A percentile compares a stretch with the other conserved stretches of the same genome.
Evolutionary conservation across 1,139 yeast species (phyloP).

Genomic region (Meyerozyma athensensis): DNA sequence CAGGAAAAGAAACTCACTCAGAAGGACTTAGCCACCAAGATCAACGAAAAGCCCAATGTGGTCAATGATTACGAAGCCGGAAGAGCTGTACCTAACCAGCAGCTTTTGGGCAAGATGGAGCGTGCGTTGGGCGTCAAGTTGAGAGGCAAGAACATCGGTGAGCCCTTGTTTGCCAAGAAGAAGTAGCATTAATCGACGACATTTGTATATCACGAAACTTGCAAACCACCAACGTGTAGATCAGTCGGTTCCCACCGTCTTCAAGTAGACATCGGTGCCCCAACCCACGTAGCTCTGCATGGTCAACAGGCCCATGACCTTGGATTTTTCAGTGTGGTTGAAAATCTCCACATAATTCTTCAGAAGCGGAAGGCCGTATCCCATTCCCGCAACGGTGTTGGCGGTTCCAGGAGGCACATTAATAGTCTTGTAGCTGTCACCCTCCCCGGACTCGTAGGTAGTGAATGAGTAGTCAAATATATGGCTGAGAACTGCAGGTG

Average conservation of each 20-base stretch:
- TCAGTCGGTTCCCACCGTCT: conserved; percentile 23
- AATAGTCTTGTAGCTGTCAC: conserved; percentile 52
- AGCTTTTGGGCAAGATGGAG: conserved; percentile 85
- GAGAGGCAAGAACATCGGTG: conserved; percentile 94
- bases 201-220: too few relatives aligned
- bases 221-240: too few relatives aligned
- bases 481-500: conserved; percentile 55
- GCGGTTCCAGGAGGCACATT: conserved; percentile 71
- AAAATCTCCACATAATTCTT: conserved; percentile 47
- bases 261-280: conserved; percentile 57
- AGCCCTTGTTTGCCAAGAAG: conserved; percentile 78
- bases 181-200: too few relatives aligned
- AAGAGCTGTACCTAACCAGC: conserved; percentile 95
- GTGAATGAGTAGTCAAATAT: conserved; percentile 85
- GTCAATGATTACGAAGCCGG: conserved; percentile 97
- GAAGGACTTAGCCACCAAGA: conserved; percentile 91
- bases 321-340: conserved; percentile 25
- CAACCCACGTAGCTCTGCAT: conserved; percentile 79
- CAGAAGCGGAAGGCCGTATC: conserved; percentile 88
- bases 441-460: conserved; percentile 62
- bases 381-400: conserved; percentile 88
- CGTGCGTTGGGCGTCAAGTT: conserved; percentile 91
- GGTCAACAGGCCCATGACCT: conserved; percentile 59
- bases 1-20: conserved; percentile 87
- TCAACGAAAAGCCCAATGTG: conserved; percentile 93